Base-by-base conservation (phyloP, 441 rosid genomes). In the Adansonia rubrostipa region DNA sequence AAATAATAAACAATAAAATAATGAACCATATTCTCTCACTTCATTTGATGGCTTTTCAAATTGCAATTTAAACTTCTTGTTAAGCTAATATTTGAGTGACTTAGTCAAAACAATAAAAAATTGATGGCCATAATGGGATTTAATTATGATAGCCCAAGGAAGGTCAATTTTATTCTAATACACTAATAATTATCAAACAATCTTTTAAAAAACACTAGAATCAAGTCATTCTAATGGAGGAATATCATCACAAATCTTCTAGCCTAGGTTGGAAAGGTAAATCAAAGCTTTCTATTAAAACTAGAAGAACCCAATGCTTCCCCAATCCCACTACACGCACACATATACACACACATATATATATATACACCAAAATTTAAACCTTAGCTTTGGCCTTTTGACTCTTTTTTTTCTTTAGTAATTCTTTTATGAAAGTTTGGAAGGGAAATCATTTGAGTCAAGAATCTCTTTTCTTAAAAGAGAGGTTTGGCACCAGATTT, bases 391-490 rank as follows among this genome's bases (percentile, higher is more conserved):
- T 42, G 2, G 28, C 50, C 24, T 66, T 66, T 42, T n/a, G 51
- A 66, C 51, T n/a, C 50, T 28, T 62, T 58, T 61, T 13, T 6
- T 33, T 28, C 0, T 63, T 28, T 28, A 28, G 4, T 63, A 28
- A 5, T 63, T 33, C 10, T 63, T 62, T 63, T 63, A 33, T 33
- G 15, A 63, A 28, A 63, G 45, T 63, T 63, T 63, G 68, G 19
- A 63, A 33, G 45, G 10, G 68, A 40, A 63, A 24, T 28, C 45
- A 63, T 63, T 63, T 33, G 68, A 63, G 33, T 63, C 68, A 63
- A 63, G 45, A 63, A 63, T 63, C 45, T 33, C 45, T 63, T 63
- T 63, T 63, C 68, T 63, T 63, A 63, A 63, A 63, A 63, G 68
- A 33, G 42, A 63, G 68, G 9, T 63, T 13, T 63, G 45, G 68